Evolutionary conservation across 1,139 yeast species (phyloP), one percentile per base, ranked within the genome.

Genomic region (Wickerhamomyces sp.): DNA sequence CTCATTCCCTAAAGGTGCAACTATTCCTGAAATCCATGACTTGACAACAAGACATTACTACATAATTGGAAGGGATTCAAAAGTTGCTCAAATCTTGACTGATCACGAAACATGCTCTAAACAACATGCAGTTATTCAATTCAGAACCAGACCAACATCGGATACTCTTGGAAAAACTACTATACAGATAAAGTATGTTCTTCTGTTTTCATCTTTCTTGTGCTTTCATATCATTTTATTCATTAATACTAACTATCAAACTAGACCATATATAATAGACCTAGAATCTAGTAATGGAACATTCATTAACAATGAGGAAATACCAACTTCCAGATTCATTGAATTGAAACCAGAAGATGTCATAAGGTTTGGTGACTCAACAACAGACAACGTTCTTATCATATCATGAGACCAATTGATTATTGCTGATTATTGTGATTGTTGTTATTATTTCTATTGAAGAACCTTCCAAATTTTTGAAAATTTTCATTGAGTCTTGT

Each of bases 401-500:
- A 35, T 49, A n/a, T 45, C 50, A 41, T 46, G 39, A 45, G 5
- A 18, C 23, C 13, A 15, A 23, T 9, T 29, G 4, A 11, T 11
- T 27, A 10, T 27, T 15, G 5, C 31, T 29, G 29, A 33, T 38
- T 38, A 32, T 9, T 27, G 7, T 13, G 10, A 29, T 27, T 14
- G 14, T 36, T 31, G 27, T 46, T 43, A 36, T 46, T 48, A 42
- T 51, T 54, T 49, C 61, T 52, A 37, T 57, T 67, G 62, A 81
- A 81, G 44, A 81, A 71, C 55, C 81, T 73, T 3, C 85, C 84
- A 33, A 57, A 47, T 33, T 48, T 53, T 37, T 57, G 56, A 51
- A 80, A 69, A 51, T 79, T 79, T 54, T 79, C 84, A 56, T 79
- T 79, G 47, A 81, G 65, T 59, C 78, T 80, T 58, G 66, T 78